Percentiles rank a stretch among this genome's conserved stretches.
phyloP scores from a whole-genome alignment of 495 filamentous ascomycete genomes.

The Podospora tetraspora region DNA sequence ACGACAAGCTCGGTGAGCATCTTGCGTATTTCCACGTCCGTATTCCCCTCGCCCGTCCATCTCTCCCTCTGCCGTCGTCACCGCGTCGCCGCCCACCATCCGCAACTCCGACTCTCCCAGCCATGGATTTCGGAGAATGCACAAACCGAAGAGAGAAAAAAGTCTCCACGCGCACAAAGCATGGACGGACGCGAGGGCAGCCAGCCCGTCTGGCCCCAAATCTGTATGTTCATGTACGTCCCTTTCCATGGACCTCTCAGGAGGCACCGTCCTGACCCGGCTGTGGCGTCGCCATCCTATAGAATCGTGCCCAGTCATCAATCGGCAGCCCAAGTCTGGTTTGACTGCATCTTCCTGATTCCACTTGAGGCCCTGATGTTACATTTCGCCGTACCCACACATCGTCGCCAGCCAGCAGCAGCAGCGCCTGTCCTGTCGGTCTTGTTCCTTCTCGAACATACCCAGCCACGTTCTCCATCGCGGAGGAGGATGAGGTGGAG shows the following conservation, averaged over 20 bases:
- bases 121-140: background rate
- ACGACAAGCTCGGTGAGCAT: background rate
- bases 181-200: background rate
- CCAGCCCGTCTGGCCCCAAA: constrained; percentile 16
- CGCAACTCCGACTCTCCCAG: background rate
- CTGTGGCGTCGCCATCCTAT: constrained; percentile 31
- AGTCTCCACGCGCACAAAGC: background rate
- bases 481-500: background rate
- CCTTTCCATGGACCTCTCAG: constrained; percentile 27
- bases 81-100: too few relatives aligned
- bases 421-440: constrained; percentile 1
- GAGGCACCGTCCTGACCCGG: constrained; percentile 21
- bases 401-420: background rate
- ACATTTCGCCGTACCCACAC: constrained; percentile 29
- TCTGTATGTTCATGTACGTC: constrained; percentile 27
- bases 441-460: constrained; percentile 24
- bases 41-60: background rate
- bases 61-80: background rate
- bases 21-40: background rate
- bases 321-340: constrained; percentile 29
- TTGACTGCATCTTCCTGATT: constrained; percentile 31
- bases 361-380: constrained; percentile 26
- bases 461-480: constrained; percentile 1
- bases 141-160: background rate
- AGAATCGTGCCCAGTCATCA: constrained; percentile 38